Evolutionary conservation across 2,329 filamentous ascomycete species (phyloP), one percentile per base, ranked within the genome.

Genomic region (Beauveria brongniartii): DNA sequence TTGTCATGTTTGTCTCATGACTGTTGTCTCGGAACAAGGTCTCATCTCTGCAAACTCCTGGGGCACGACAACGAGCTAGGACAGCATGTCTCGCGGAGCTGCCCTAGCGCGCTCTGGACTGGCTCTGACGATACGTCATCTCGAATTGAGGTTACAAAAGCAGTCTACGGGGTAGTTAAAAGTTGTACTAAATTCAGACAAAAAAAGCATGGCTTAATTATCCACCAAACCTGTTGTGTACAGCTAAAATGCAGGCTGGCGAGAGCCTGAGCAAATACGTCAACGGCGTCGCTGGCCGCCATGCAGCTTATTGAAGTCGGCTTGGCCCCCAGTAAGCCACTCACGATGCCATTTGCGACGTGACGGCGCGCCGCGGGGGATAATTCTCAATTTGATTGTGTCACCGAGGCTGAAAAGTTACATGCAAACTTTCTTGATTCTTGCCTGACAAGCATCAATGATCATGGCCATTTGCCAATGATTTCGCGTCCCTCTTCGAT

Each of bases 241-340:
- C n/a, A 18, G 12, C 12, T 8, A 3, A 30, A 22, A 52, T 59
- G 56, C 56, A 30, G 9, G 34, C n/a, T 16, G 40, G 40, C 40
- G 47, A 41, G 47, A 51, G 26, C 46, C 37, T 22, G 18, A 18
- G n/a, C 7, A 5, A 20, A 30, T 43, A 53, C 48, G 50, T 59
- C 50, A 59, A 59, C 37, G 57, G 48, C 40, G 50, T 20, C 20
- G 14, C 40, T 37, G 40, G 28, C 41, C 6, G 26, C 37, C 30
- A 52, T 53, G 56, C 56, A 46, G 48, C 57, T 59, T 53, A 54
- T 44, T 28, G 47, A 41, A 6, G 18, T 9, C 14, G 28, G n/a
- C 18, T 52, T 59, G 48, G 48, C 57, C 48, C 8, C 50, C 26
- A 26, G 24, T 46, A 26, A 53, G 24, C 43, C 37, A 34, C 30